phyloP scores from a whole-genome alignment of 768 basidiomycete species.

The Lactarius vividus region DNA sequence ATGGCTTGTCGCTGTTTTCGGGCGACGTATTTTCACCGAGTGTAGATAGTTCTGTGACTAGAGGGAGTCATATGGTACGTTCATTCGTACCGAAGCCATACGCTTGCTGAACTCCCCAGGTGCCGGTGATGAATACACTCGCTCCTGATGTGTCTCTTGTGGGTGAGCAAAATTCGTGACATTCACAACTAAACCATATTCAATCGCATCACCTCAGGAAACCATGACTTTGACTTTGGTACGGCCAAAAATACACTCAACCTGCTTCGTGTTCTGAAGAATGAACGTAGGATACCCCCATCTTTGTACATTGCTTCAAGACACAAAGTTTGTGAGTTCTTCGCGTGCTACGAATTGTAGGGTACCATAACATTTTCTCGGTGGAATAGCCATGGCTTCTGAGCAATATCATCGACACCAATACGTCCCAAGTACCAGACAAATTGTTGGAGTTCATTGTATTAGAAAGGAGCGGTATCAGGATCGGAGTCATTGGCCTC shows the following conservation, averaged over 20 bases:
- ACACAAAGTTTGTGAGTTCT: constrained; percentile 67
- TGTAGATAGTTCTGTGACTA: constrained; percentile 80
- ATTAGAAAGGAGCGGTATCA: constrained; percentile 65
- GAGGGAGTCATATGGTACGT: constrained; percentile 87
- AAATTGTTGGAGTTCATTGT: constrained; percentile 59
- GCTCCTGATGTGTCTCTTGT: constrained; percentile 77
- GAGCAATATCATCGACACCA: constrained; percentile 78
- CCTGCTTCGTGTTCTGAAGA: background rate
- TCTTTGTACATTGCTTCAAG: constrained; percentile 61
- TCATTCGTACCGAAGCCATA: background rate
- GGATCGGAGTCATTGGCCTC: constrained; percentile 80
- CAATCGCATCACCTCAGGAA: constrained; percentile 47
- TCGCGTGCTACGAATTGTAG: background rate
- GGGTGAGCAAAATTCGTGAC: constrained; percentile 45
- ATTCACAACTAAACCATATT: constrained; percentile 3
- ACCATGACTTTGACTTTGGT: constrained; percentile 94
- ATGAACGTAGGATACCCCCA: constrained; percentile 55
- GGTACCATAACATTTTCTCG: background rate
- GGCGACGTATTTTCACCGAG: constrained; percentile 89
- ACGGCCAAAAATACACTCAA: constrained; percentile 16
- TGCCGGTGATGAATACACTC: constrained; percentile 81
- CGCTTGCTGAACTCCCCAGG: constrained; percentile 41
- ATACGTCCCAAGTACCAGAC: constrained; percentile 61
- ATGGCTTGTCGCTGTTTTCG: constrained; percentile 82
- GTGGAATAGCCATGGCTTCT: constrained; percentile 75